Percentiles rank a stretch among this genome's conserved stretches.
Evolutionary conservation across 768 basidiomycete species (phyloP).

Genomic region (Tubosaeta sp.): DNA sequence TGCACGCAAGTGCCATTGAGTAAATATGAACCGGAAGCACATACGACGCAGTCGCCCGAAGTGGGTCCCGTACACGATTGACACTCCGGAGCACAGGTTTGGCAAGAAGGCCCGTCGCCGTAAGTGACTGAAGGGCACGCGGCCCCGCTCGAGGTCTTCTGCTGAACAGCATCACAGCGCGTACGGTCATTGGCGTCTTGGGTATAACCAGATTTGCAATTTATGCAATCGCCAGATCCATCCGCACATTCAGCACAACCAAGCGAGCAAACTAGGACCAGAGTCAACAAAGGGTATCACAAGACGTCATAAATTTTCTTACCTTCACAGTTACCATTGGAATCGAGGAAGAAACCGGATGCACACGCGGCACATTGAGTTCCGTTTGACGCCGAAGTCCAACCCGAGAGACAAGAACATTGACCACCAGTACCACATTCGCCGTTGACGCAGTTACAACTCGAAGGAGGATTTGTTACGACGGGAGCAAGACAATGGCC

Average conservation of each 20-base stretch:
- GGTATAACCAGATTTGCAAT: slow-evolving; percentile 69
- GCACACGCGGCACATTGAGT: slow-evolving; percentile 75
- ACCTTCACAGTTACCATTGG: slow-evolving; percentile 73
- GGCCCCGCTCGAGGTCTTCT: slow-evolving; percentile 48
- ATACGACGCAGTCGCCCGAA: slow-evolving; percentile 68
- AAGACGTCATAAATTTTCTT: slow-evolving; percentile 10
- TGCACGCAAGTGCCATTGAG: slow-evolving; percentile 71
- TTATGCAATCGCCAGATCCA: slow-evolving; percentile 62
- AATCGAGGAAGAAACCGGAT: slow-evolving; percentile 68
- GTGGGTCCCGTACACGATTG: slow-evolving; percentile 64
- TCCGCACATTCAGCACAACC: slow-evolving; percentile 71
- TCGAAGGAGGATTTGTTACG: slow-evolving; percentile 50
- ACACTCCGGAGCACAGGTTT: slow-evolving; percentile 60
- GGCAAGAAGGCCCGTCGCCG: slow-evolving; percentile 50
- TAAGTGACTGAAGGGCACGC: slow-evolving; percentile 68
- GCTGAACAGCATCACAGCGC: slow-evolving; percentile 52
- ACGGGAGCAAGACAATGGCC: slow-evolving; percentile 62
- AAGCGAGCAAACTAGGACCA: slow-evolving; percentile 55
- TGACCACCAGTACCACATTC: slow-evolving; percentile 63
- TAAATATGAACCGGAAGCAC: slow-evolving; percentile 55
- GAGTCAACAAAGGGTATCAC: neutral
- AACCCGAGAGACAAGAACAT: slow-evolving; percentile 75
- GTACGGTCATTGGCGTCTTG: slow-evolving; percentile 63
- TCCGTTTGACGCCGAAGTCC: slow-evolving; percentile 65
- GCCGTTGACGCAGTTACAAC: slow-evolving; percentile 83